A percentile compares a stretch with the other conserved stretches of the same genome.
These are phyloP conservation scores for Trypanosoma platydactyli DNA, from an alignment of 208 protist genomes.

Conservation along the genomic window DNA sequence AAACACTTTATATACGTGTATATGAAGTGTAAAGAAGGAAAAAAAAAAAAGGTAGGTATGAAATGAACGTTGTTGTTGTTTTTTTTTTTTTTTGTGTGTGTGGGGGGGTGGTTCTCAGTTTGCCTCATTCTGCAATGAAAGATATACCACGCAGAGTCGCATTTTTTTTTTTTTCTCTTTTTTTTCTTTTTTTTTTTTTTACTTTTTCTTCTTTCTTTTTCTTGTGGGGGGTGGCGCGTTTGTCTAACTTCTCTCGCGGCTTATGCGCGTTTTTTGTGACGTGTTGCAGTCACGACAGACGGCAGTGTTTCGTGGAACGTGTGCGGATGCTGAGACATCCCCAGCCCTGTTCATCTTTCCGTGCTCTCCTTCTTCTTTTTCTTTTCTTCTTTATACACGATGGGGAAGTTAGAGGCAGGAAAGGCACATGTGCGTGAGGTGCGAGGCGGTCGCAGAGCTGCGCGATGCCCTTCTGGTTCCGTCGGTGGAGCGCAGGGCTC, in stretches of 20 bases:
- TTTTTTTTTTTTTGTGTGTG: not conserved
- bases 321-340: too few relatives aligned
- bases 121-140: not conserved
- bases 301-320: too few relatives aligned
- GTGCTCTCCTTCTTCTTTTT: too few relatives aligned
- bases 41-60: conserved; percentile 2
- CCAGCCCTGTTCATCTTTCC: too few relatives aligned
- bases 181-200: conserved; percentile 15
- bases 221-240: not conserved
- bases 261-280: too few relatives aligned
- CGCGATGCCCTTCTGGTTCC: conserved; percentile 90
- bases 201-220: conserved; percentile 6
- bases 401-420: too few relatives aligned
- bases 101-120: too few relatives aligned
- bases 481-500: conserved; percentile 97
- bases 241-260: too few relatives aligned
- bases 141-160: not conserved
- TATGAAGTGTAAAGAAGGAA: not conserved
- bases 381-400: too few relatives aligned
- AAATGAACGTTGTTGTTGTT: not conserved
- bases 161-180: conserved; percentile 11
- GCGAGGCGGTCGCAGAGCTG: not conserved
- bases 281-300: too few relatives aligned
- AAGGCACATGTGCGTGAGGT: too few relatives aligned
- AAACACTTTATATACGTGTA: not conserved